Conservation (phyloP, 768 basidiomycete species). For the Tulasnella sp. region DNA sequence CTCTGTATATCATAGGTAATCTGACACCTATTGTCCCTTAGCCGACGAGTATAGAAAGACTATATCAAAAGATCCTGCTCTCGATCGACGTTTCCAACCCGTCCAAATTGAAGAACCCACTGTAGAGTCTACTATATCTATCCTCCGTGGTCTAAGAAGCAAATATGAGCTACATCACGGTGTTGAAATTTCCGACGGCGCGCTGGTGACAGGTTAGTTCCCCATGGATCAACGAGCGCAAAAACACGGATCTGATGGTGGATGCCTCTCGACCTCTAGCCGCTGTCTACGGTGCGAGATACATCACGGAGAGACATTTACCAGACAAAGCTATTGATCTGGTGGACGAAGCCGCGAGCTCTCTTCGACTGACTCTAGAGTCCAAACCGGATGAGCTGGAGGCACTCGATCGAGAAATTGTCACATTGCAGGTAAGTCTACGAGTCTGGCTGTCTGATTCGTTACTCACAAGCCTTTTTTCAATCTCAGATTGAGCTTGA, state of each 20-base stretch:
- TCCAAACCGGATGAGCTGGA: slow-evolving; percentile 81
- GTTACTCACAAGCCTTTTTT: neutral
- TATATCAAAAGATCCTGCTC: slow-evolving; percentile 83
- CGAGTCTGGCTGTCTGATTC: neutral
- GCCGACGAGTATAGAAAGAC: slow-evolving; percentile 86
- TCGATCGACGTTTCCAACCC: slow-evolving; percentile 85
- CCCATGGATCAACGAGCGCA: neutral
- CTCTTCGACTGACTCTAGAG: slow-evolving; percentile 78
- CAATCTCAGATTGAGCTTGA: slow-evolving; percentile 58
- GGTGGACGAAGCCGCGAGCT: slow-evolving; percentile 85
- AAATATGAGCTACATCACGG: slow-evolving; percentile 89
- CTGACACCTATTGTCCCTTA: slow-evolving; percentile 19
- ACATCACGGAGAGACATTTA: slow-evolving; percentile 76
- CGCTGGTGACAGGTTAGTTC: slow-evolving; percentile 65
- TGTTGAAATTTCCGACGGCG: slow-evolving; percentile 80
- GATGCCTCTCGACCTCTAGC: slow-evolving; percentile 31
- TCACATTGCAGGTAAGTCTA: slow-evolving; percentile 49
- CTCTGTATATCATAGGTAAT: neutral
- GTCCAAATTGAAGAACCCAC: slow-evolving; percentile 82
- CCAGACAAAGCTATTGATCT: slow-evolving; percentile 76
- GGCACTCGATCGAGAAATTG: slow-evolving; percentile 65
- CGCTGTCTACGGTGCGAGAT: slow-evolving; percentile 72
- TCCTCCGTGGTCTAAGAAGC: slow-evolving; percentile 73
- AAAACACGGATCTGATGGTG: neutral
- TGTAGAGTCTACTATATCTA: slow-evolving; percentile 62